Conservation (phyloP, 2,329 filamentous ascomycete species). For the Ophiostoma australiae region DNA sequence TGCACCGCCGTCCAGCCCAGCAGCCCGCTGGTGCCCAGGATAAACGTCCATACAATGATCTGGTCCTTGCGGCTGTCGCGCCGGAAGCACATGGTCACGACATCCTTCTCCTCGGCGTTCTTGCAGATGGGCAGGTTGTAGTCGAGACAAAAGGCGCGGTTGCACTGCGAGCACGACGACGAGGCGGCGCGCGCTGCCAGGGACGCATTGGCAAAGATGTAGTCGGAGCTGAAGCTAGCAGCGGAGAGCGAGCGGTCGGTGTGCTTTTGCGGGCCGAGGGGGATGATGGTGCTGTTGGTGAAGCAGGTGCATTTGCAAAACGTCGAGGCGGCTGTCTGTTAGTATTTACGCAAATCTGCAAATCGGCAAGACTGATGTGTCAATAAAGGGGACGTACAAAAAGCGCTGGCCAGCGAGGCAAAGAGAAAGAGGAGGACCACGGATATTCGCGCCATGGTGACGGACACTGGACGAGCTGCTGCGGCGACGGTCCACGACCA, state of each 20-base stretch:
- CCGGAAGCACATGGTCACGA: slow-evolving; percentile 61
- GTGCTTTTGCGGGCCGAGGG: slow-evolving; percentile 45
- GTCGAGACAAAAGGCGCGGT: slow-evolving; percentile 60
- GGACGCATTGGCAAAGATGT: not conserved
- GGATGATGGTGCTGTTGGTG: slow-evolving; percentile 64
- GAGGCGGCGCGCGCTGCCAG: slow-evolving; percentile 36
- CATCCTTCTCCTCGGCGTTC: slow-evolving; percentile 56
- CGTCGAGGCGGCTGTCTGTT: slow-evolving; percentile 49
- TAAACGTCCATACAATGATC: slow-evolving; percentile 61
- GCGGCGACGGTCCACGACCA: not conserved
- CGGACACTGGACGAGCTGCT: not conserved
- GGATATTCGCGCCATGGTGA: slow-evolving; percentile 39
- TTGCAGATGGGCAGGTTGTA: slow-evolving; percentile 59
- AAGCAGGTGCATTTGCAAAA: slow-evolving; percentile 70
- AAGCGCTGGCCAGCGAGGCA: slow-evolving; percentile 36
- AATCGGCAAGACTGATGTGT: no score
- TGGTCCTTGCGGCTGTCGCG: slow-evolving; percentile 62
- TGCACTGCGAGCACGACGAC: slow-evolving; percentile 56
- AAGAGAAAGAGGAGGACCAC: slow-evolving; percentile 37
- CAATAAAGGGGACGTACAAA: slow-evolving; percentile 37
- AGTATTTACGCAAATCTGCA: not conserved
- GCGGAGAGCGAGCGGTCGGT: slow-evolving; percentile 28
- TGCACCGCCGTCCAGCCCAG: slow-evolving; percentile 56
- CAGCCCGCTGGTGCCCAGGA: slow-evolving; percentile 54
- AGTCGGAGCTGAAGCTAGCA: slow-evolving; percentile 3